Base-by-base conservation (phyloP, 371 early-diverging fungal species). In the Mortierella sp. region DNA sequence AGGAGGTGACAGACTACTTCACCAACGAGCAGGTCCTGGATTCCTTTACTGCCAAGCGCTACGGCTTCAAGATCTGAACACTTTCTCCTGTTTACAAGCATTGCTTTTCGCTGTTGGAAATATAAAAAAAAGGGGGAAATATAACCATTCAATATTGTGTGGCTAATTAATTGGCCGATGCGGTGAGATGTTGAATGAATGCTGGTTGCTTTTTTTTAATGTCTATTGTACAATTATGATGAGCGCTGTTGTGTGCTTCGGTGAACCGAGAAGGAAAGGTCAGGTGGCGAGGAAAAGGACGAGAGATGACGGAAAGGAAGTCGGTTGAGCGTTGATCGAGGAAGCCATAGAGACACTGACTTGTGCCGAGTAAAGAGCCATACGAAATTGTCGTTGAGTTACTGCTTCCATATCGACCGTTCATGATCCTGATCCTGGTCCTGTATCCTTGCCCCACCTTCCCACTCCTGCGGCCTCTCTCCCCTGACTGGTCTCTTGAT, bases 1-100 rank as follows among this genome's bases (percentile, higher is more conserved):
- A 79, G 76, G 86, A 86, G 76, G 79, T 86, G 43, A 64, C 76
- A 34, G 82, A 74, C 26, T 86, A 59, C 69, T 86, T 86, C 31
- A 86, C 82, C 4, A 71, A 46, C n/a, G 79, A 86, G 5, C 54
- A 70, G 4, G 69, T 86, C 48, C 74, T 86, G 16, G 86, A 86
- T 55, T 51, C 70, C 1, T 86, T 86, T 26, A 81, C 86, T 26
- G 86, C 86, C 31, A 86, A 86, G 40, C 81, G 86, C 24, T 74
- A 48, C 28, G 82, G 86, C 19, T 61, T 76, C 71, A 81, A 86
- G 72, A 71, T 85, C 28, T 84, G 43, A 78, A 37, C 24, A 34
- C 14, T 1, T n/a, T 31, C 13, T 57, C 57, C 11, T 28, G 8
- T 2, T 54, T 43, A 10, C 3, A 44, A 21, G 46, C 31, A 43